phyloP scores from a whole-genome alignment of 169 alveolate species.

The Eimeria brunetti region DNA sequence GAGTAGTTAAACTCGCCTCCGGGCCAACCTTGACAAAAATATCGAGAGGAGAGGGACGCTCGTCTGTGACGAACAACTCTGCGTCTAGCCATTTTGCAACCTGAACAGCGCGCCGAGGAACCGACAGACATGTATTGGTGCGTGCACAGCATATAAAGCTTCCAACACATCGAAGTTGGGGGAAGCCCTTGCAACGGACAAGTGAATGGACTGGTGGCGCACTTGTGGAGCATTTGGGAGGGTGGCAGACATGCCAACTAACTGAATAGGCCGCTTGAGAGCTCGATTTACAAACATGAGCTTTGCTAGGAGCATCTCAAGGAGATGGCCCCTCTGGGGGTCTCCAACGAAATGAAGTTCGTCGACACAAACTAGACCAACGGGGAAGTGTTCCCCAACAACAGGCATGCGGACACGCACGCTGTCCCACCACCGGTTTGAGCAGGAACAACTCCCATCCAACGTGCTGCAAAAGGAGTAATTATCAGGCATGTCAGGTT shows the following conservation, averaged over 20 bases:
- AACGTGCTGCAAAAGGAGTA: background rate
- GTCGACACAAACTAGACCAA: slow-evolving; percentile 85
- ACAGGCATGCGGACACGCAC: slow-evolving; percentile 40
- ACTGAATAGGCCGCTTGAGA: slow-evolving; percentile 82
- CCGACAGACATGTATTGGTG: background rate
- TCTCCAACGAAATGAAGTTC: slow-evolving; percentile 90
- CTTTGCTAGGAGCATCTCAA: slow-evolving; percentile 84
- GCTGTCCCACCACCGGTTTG: slow-evolving; percentile 38
- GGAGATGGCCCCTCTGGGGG: slow-evolving; percentile 86
- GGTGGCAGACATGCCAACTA: slow-evolving; percentile 92
- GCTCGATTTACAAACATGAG: slow-evolving; percentile 79
- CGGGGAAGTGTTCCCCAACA: slow-evolving; percentile 52
- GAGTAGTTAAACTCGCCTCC: slow-evolving; percentile 10
- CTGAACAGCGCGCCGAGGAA: slow-evolving; percentile 21
- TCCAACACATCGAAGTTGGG: background rate
- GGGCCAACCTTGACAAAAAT: slow-evolving; percentile 77
- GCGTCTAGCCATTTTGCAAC: slow-evolving; percentile 89
- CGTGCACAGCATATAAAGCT: background rate
- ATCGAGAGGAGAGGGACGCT: slow-evolving; percentile 88
- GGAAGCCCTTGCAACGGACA: background rate
- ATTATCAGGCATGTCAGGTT: background rate
- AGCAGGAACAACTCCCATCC: slow-evolving; percentile 15
- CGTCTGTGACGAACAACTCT: slow-evolving; percentile 86
- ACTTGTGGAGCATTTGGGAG: slow-evolving; percentile 88
- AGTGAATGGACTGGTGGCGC: slow-evolving; percentile 2